Evolutionary conservation across 148 eudicot genomes (phyloP), one percentile per base, ranked within the genome.

Genomic region (Amaranthus hypochondriacus): DNA sequence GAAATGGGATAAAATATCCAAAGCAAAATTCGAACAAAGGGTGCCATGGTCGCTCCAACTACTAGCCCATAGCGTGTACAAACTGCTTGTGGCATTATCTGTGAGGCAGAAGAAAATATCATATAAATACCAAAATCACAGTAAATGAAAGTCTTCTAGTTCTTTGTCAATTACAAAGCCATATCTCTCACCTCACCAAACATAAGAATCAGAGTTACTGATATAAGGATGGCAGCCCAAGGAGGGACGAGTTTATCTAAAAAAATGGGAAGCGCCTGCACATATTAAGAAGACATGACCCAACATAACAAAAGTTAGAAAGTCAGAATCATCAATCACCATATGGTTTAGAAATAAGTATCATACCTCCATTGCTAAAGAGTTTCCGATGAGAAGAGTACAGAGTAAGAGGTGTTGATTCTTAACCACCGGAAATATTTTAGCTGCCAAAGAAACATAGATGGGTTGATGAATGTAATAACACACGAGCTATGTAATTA

Each of bases 331-430:
- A 66, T 6, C 3, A 18, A 51, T 44, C 57, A 73, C 51, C 44
- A 56, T n/a, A 73, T 43, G 48, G 48, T 14, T 72, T n/a, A 73
- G 64, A 62, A 21, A 59, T 54, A 46, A 52, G 62, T 58, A 42
- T 5, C 56, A 54, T 21, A 92, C 99, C 97, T 95, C 97, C 99
- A 95, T 95, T 9, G 99, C 99, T 78, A 92, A 80, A 74, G 99
- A 82, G 82, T 95, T 95, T 47, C 96, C 97, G 12, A 95, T 95
- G 79, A 95, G 85, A 66, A 95, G 93, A 46, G 97, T 95, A 81
- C 99, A 95, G 39, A 95, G 99, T 82, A 95, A 57, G 65, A 92
- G 89, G 73, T 95, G 99, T 70, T 95, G 99, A 84, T 92, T 95
- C 88, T 95, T 95, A 71, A 95, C 99, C 69, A 95, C 97, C 9